phyloP scores from a whole-genome alignment of 108 stramenopile species.

The Craspedostauros australis region DNA sequence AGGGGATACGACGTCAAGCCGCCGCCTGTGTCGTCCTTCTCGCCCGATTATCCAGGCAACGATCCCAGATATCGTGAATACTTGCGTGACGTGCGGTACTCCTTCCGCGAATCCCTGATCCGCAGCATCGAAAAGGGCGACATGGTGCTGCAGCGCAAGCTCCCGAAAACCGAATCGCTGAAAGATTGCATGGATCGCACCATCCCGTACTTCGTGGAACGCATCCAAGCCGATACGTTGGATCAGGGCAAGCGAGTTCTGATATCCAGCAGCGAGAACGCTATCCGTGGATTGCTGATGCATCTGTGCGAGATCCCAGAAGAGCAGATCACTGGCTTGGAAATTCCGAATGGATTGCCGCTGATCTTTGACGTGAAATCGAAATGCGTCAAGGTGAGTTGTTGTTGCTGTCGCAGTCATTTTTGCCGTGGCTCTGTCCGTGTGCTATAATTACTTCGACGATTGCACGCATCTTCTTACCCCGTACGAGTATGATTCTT shows the following conservation, averaged over 20 bases:
- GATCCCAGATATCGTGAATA: conserved; percentile 81
- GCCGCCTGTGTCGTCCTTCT: conserved; percentile 74
- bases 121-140: conserved; percentile 70
- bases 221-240: conserved; percentile 81
- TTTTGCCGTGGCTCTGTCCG: too few species aligned
- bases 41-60: conserved; percentile 81
- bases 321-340: conserved; percentile 85
- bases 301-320: conserved; percentile 95
- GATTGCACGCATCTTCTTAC: too few species aligned
- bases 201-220: conserved; percentile 86
- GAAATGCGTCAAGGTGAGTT: conserved; percentile 49
- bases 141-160: conserved; percentile 58
- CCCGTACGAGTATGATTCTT: too few species aligned
- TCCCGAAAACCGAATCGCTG: conserved; percentile 88
- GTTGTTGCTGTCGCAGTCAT: too few species aligned
- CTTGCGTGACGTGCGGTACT: conserved; percentile 68
- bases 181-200: conserved; percentile 75
- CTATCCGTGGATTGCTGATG: conserved; percentile 97
- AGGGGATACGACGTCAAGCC: conserved; percentile 80
- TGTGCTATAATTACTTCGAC: too few species aligned
- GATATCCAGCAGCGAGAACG: conserved; percentile 95
- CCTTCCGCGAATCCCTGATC: conserved; percentile 64
- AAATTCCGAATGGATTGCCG: conserved; percentile 98
- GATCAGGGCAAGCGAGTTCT: conserved; percentile 91
- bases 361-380: conserved; percentile 79